Conservation (phyloP, 2,329 filamentous ascomycete genomes). For the Alternaria sp. region DNA sequence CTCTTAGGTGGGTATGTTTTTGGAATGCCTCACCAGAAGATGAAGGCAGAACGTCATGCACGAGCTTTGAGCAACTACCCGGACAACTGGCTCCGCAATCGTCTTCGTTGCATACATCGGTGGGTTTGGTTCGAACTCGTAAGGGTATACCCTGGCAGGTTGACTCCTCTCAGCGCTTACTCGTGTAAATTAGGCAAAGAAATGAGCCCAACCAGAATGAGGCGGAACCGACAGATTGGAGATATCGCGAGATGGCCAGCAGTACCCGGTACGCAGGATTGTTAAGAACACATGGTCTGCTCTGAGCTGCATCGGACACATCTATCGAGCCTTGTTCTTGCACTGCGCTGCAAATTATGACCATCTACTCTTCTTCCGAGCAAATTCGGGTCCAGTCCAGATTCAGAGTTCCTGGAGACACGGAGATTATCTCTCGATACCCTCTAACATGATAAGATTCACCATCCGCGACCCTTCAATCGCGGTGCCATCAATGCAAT, state of each 20-base stretch:
- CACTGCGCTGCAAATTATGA: background rate
- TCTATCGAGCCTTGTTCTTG: background rate
- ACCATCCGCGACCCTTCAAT: slow-evolving; percentile 6
- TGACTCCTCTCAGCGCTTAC: slow-evolving; percentile 6
- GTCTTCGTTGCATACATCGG: background rate
- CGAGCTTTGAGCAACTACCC: background rate
- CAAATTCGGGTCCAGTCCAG: background rate
- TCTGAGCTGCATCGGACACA: slow-evolving; percentile 4
- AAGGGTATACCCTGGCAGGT: slow-evolving; percentile 4
- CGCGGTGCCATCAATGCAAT: background rate
- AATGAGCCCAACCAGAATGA: slow-evolving; percentile 12
- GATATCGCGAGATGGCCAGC: slow-evolving; percentile 4
- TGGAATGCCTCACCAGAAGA: background rate
- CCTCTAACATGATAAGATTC: slow-evolving; percentile 1
- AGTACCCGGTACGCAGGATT: background rate
- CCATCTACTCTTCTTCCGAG: background rate
- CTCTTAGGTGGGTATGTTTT: background rate
- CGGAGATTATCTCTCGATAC: slow-evolving; percentile 10
- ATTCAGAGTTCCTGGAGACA: background rate
- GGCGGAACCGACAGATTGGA: slow-evolving; percentile 7
- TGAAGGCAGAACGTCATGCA: background rate
- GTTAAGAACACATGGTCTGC: slow-evolving; percentile 13
- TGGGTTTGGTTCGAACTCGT: background rate
- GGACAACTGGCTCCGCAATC: background rate
- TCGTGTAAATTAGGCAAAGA: slow-evolving; percentile 15